Conservation (phyloP, 2,329 filamentous ascomycete genomes). For the Fusarium transvaalense region DNA sequence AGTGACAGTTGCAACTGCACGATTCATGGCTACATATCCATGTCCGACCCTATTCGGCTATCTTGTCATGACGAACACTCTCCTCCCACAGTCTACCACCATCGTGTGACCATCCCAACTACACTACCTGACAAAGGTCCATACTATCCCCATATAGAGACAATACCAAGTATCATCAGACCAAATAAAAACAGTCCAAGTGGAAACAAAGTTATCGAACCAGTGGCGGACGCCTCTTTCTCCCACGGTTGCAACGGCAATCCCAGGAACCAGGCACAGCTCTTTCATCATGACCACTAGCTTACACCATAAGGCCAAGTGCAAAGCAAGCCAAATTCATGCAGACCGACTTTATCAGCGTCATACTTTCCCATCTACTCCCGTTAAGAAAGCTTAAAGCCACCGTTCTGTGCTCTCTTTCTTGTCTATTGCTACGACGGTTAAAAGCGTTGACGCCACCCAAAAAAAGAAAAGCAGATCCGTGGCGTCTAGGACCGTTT, state of each 20-base stretch:
- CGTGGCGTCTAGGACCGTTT: conserved; percentile 32
- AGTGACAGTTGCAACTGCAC: conserved; percentile 12
- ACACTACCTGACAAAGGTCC: not conserved
- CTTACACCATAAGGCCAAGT: conserved; percentile 12
- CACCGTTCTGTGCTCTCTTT: conserved; percentile 1
- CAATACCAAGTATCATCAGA: conserved; percentile 17
- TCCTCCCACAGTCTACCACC: not conserved
- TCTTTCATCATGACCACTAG: not conserved
- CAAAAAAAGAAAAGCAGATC: conserved; percentile 17
- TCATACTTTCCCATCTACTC: conserved; percentile 1
- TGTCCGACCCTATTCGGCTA: conserved; percentile 18
- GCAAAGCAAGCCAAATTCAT: not conserved
- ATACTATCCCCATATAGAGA: not conserved
- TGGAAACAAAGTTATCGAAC: conserved; percentile 28
- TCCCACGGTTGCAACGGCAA: not conserved
- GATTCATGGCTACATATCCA: conserved; percentile 3
- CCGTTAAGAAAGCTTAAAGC: conserved; percentile 17
- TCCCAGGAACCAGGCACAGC: conserved; percentile 9
- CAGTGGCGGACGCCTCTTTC: conserved; percentile 19
- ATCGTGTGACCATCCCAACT: not conserved
- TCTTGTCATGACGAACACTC: not conserved
- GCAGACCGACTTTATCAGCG: conserved; percentile 8
- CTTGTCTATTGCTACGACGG: conserved; percentile 8
- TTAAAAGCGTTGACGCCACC: conserved; percentile 34
- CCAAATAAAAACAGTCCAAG: conserved; percentile 7